Base-by-base conservation (phyloP, 108 stramenopile genomes). In the Seminavis robusta region DNA sequence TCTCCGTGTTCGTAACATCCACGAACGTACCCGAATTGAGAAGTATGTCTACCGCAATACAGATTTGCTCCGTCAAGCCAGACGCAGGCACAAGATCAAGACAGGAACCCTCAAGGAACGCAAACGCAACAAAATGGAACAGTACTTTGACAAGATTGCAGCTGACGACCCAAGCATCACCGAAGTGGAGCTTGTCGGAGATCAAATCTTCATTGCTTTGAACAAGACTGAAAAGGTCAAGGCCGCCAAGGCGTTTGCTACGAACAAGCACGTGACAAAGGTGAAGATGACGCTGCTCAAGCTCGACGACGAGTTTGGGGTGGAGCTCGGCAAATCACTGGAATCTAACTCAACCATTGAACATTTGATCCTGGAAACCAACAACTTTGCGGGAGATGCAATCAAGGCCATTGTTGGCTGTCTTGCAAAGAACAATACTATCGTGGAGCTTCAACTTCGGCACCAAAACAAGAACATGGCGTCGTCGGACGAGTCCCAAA, bases 1-100 rank as follows among this genome's bases (percentile, higher is more conserved):
- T 37, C 33, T 76, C 15, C 33, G 56, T 3, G 24, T 69, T n/a
- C 63, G 68, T 16, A 63, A 59, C 44, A 37, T 69, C 24, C 25
- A 57, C 51, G 74, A 69, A 29, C 65, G 66, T 23, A 48, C 69
- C 27, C 68, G 50, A 46, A 69, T 76, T 16, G 41, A 40, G 33
- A 63, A 63, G 31, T 76, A 55, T 32, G 34, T 76, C 7, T 37
- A 47, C 45, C 63, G 68, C 1, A 76, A 76, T 43, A 63, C 69
- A 1, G 74, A 76, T 30, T 51, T 57, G 5, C 36, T 76, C 1
- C 74, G 74, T 21, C 74, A 69, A 46, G 68, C 74, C 1, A 57
- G 74, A 1, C 67, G 50, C 45, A 24, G 42, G 11, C 63, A 76
- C 42, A 34, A 46, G 40, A 65, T 47, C 29, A 33, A 55, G 24